Evolutionary conservation across 441 rosid genomes (phyloP), one percentile per base, ranked within the genome.

Genomic region (Theobroma grandiflorum): DNA sequence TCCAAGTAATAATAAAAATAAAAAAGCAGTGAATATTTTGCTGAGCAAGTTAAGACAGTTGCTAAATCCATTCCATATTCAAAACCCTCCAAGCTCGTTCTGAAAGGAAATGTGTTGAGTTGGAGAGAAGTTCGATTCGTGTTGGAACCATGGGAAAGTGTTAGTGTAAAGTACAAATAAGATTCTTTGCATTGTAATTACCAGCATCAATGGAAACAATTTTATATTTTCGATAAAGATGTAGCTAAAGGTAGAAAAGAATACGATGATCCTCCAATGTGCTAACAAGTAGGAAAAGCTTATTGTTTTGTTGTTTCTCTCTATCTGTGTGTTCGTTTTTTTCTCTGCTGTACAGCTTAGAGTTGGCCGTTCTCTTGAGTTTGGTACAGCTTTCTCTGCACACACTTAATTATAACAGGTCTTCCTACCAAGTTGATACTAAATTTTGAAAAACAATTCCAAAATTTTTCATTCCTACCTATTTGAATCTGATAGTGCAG

Each of bases 301-400:
- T 70, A 26, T 49, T 53, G 16, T 53, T 33, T 72, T 50, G 10
- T 72, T 72, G 52, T 43, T 67, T 42, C 64, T 12, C 37, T 59
- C 15, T 3, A 22, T 59, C 37, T 12, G 5, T 5, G 4, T 10
- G 3, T 5, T 14, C 16, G 2, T 35, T 14, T 63, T 15, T 6
- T 3, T 1, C 35, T 35, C 3, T 35, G 68, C 45, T 35, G 45
- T 16, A 47, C 74, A 69, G 74, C 74, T 45, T 69, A 69, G 73
- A 20, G n/a, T 45, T 52, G 0, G 45, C 31, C 35, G 75, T 52
- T 72, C 35, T 52, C 75, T 35, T 72, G 63, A 72, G 75, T 42
- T 72, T 53, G 76, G 1, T 37, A 70, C 58, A 47, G 74, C 58
- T 47, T 70, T 70, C 40, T 47, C 74, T 26, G 57, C 57, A 45